Percentiles rank a stretch among this genome's conserved stretches.
Conservation (phyloP, 176 grass and related monocot species). For the Zea mays region DNA sequence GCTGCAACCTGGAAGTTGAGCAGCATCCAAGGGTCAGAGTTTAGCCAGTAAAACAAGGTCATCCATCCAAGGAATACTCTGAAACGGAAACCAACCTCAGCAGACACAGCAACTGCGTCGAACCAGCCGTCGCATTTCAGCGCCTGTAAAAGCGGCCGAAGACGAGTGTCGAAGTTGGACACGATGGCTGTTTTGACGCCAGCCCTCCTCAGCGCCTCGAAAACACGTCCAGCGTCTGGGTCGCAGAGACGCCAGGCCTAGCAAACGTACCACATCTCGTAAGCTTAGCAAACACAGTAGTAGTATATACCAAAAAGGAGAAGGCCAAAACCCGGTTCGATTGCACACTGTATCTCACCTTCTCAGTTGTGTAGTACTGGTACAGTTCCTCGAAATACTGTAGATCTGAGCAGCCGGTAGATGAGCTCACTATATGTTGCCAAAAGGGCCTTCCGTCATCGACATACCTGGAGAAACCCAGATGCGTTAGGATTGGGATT, state of each 20-base stretch:
- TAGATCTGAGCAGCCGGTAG: constrained; percentile 83
- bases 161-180: constrained; percentile 92
- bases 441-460: constrained; percentile 94
- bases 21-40: neutral
- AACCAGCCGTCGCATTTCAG: constrained; percentile 94
- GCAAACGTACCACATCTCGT: constrained; percentile 38
- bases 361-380: constrained; percentile 84
- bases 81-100: constrained; percentile 62
- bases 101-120: constrained; percentile 87
- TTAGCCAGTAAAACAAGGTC: neutral
- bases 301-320: neutral
- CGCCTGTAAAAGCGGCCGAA: constrained; percentile 76
- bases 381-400: constrained; percentile 98
- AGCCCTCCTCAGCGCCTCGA: constrained; percentile 71
- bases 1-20: constrained; percentile 61
- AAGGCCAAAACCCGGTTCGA: neutral
- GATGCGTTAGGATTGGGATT: constrained; percentile 16
- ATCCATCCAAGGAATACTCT: neutral
- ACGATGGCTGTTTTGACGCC: constrained; percentile 92
- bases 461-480: constrained; percentile 69
- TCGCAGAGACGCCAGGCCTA: constrained; percentile 92
- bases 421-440: constrained; percentile 87
- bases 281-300: neutral
- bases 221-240: constrained; percentile 78
- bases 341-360: constrained; percentile 48